A percentile compares a stretch with the other conserved stretches of the same genome.
phyloP scores from a whole-genome alignment of 2,329 filamentous ascomycete species.

The Colletotrichum scovillei region DNA sequence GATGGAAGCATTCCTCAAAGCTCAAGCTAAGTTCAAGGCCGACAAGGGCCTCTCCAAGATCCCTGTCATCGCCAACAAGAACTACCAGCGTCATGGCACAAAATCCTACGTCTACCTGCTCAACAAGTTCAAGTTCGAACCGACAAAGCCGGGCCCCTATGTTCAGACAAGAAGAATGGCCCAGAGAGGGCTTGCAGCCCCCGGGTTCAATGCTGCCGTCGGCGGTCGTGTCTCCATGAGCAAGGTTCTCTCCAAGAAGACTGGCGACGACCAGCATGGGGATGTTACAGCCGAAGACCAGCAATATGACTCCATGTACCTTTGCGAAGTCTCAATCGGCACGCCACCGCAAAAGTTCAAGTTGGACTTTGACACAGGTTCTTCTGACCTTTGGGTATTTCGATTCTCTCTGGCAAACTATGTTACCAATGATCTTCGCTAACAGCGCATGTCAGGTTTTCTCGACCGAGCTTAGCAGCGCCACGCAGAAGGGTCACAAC shows the following conservation, averaged over 20 bases:
- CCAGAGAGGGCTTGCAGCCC: constrained; percentile 31
- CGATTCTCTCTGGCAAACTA: constrained; percentile 57
- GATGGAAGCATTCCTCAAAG: constrained; percentile 22
- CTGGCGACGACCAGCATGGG: constrained; percentile 12
- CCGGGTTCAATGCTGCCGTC: constrained; percentile 21
- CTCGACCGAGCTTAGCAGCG: constrained; percentile 41
- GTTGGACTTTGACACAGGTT: constrained; percentile 80
- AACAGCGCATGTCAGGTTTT: constrained; percentile 40
- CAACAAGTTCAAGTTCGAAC: constrained; percentile 34
- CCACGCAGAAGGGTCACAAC: constrained; percentile 52
- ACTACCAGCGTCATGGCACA: constrained; percentile 28
- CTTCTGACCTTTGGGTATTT: constrained; percentile 79
- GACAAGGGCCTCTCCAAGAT: constrained; percentile 26
- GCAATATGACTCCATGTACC: constrained; percentile 64
- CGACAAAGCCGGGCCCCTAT: constrained; percentile 30
- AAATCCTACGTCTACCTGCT: constrained; percentile 32
- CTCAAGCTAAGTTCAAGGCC: constrained; percentile 31
- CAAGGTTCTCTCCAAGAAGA: constrained; percentile 25
- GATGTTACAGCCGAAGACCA: constrained; percentile 45
- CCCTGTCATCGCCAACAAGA: constrained; percentile 13
- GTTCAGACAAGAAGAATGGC: constrained; percentile 29
- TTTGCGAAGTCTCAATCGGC: constrained; percentile 53
- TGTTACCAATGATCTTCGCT: constrained; percentile 46
- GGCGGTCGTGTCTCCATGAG: constrained; percentile 31
- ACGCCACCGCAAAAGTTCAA: constrained; percentile 68